phyloP scores from a whole-genome alignment of 441 rosid genomes.

The Jatropha podagrica region DNA sequence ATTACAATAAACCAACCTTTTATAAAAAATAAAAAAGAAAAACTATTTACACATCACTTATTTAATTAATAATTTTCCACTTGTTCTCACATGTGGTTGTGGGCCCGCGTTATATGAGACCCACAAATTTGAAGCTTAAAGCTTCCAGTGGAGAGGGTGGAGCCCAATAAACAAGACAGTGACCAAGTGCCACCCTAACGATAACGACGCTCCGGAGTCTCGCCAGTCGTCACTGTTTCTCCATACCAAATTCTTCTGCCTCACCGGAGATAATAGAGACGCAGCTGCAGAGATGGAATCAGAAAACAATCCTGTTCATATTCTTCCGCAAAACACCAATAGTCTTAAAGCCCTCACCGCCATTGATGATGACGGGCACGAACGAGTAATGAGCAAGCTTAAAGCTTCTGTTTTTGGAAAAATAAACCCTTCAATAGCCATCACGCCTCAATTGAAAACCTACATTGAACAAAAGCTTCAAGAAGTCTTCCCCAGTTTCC shows the following conservation, averaged over 20 bases:
- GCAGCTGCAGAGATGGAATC: not conserved
- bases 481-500: slow-evolving; percentile 18
- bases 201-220: no score
- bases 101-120: no score
- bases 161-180: not conserved
- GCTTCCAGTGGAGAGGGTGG: not conserved
- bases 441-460: slow-evolving; percentile 2
- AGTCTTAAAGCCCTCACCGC: not conserved
- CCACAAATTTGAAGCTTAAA: no score
- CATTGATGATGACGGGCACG: not conserved
- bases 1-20: no score
- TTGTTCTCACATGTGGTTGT: no score
- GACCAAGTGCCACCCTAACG: not conserved
- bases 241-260: not conserved
- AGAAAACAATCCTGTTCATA: not conserved
- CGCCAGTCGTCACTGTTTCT: not conserved
- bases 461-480: slow-evolving; percentile 22
- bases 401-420: slow-evolving; percentile 18
- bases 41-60: no score
- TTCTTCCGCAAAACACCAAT: not conserved
- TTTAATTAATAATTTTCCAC: no score
- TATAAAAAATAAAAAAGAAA: no score
- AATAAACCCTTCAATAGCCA: slow-evolving; percentile 6
- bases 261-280: not conserved
- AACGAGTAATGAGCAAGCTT: slow-evolving; percentile 18